Evolutionary conservation across 139 green algal genomes (phyloP), one percentile per base, ranked within the genome.

Genomic region (Closterium sp.): DNA sequence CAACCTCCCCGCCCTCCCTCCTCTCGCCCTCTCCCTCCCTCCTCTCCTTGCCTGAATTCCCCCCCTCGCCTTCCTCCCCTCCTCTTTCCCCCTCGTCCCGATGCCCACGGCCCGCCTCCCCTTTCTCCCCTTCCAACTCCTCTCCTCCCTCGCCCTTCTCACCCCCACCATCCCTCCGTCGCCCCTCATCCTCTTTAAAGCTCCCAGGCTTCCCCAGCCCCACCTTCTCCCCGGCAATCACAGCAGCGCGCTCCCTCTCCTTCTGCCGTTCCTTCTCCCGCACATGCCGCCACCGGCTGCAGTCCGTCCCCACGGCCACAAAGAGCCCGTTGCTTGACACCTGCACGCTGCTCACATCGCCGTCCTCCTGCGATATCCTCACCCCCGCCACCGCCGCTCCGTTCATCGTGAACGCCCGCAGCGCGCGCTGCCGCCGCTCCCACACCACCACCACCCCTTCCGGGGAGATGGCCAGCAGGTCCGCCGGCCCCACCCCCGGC

Each of bases 381-480:
- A 88, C 29, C 6, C 42, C 29, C 29, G 45, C 30, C n/a, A 94
- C n/a, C 31, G 13, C 31, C 45, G 29, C 50, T 11, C 87, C 91
- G 88, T 94, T 94, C n/a, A 94, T 62, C 24, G 50, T 92, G 91
- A 94, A 91, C 9, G 50, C 31, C 28, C 31, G 91, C 31, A 94
- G 50, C 7, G 17, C 9, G 0, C 90, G 29, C 28, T 28, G 21
- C 28, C 13, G 22, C 28, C 34, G 32, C 22, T 85, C 24, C 90
- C 90, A 93, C 31, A 79, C 31, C 31, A 90, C 84, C 30, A 93
- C 85, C 19, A 90, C 24, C 28, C 85, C 90, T n/a, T 91, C 85
- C 3, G 90, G 90, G 9, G 90, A 91, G n/a, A 93, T 86, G 24
- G 91, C 91, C 2, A 91, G 21, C 30, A 88, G 9, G 31, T 91